Evolutionary conservation across 2,329 filamentous ascomycete species (phyloP).

Genomic region (Penicillium sp.): DNA sequence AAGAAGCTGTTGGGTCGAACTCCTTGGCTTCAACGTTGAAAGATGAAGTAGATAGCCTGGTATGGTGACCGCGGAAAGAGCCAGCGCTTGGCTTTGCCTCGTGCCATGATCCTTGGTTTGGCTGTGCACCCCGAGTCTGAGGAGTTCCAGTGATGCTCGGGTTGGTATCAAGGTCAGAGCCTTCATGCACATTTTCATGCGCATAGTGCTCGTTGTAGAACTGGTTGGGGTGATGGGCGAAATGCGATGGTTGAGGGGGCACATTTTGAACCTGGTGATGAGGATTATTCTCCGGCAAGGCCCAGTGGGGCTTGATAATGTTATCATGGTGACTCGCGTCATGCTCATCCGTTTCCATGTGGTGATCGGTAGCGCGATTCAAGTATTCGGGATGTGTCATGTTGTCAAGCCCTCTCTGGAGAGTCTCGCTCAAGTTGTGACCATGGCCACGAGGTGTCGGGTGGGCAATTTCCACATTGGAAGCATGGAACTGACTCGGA

Average conservation of each 20-base stretch:
- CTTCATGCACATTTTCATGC: constrained; percentile 48
- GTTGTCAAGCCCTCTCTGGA: constrained; percentile 77
- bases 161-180: constrained; percentile 71
- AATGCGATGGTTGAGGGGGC: constrained; percentile 21
- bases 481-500: constrained; percentile 43
- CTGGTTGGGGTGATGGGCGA: constrained; percentile 33
- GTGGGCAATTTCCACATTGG: constrained; percentile 56
- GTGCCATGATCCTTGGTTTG: constrained; percentile 36
- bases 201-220: constrained; percentile 36
- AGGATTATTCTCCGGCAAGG: constrained; percentile 33
- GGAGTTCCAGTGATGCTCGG: constrained; percentile 71
- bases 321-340: constrained; percentile 30
- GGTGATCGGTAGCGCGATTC: constrained; percentile 75
- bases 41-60: constrained; percentile 71
- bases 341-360: constrained; percentile 74
- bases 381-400: constrained; percentile 72
- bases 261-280: constrained; percentile 24
- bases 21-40: constrained; percentile 88
- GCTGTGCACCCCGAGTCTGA: constrained; percentile 27
- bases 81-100: constrained; percentile 32
- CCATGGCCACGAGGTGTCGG: constrained; percentile 63
- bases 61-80: constrained; percentile 56
- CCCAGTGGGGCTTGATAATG: constrained; percentile 39
- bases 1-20: constrained; percentile 66
- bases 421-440: constrained; percentile 73